Conservation (phyloP, 139 green algal species). For the Chlamydomonas sphaeroides region DNA sequence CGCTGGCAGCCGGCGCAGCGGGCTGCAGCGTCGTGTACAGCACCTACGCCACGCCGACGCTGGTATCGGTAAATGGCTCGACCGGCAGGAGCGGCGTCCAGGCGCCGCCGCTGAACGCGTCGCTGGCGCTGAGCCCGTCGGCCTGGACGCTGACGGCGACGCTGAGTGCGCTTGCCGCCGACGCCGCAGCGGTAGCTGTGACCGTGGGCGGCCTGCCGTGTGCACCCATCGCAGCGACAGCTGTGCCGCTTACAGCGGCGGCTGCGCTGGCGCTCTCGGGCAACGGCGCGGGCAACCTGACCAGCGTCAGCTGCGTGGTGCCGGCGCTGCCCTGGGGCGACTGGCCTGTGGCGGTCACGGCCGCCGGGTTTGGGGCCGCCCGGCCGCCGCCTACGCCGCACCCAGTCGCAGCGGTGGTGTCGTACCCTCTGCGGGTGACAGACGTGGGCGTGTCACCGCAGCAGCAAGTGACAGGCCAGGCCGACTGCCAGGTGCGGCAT, state of each 20-base stretch:
- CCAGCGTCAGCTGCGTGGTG: background rate
- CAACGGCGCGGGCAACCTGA: background rate
- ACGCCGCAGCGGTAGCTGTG: background rate
- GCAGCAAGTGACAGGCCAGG: background rate
- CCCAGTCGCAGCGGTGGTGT: background rate
- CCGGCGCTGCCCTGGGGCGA: background rate
- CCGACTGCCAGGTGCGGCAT: background rate
- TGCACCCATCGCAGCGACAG: background rate
- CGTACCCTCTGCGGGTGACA: background rate
- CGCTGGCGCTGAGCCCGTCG: background rate
- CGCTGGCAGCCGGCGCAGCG: background rate
- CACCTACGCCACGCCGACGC: slow-evolving; percentile 10
- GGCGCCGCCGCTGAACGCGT: background rate
- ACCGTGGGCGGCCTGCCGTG: background rate
- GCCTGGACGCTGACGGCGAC: background rate
- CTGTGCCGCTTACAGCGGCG: background rate
- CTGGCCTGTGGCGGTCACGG: background rate
- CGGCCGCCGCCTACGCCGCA: background rate
- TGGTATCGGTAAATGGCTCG: background rate
- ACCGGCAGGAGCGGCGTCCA: background rate
- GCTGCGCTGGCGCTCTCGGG: background rate
- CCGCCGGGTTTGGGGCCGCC: background rate
- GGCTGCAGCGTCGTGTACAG: background rate
- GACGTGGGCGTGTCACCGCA: too few relatives aligned
- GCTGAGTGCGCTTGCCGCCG: background rate